A percentile compares a stretch with the other conserved stretches of the same genome.
Conservation (phyloP, 2,329 filamentous ascomycete genomes). For the Colletotrichum tabaci region DNA sequence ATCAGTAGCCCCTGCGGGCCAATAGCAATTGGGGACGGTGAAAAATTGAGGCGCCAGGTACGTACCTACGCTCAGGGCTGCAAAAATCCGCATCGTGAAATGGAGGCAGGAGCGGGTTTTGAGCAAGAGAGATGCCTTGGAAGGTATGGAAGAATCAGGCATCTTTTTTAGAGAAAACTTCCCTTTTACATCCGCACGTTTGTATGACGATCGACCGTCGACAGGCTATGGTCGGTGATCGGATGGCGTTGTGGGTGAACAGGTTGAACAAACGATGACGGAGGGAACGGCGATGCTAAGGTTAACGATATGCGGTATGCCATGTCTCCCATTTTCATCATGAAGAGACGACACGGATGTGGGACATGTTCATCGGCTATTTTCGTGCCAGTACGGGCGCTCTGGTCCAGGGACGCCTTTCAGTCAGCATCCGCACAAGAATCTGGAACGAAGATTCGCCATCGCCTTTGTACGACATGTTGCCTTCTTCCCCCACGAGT, state of each 20-base stretch:
- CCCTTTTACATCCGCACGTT: not conserved
- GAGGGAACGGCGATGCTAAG: no score
- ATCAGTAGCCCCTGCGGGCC: slow-evolving; percentile 27
- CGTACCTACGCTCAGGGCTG: not conserved
- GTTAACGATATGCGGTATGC: no score
- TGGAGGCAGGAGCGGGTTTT: slow-evolving; percentile 12
- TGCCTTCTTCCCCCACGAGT: not conserved
- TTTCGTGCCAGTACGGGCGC: no score
- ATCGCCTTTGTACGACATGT: not conserved
- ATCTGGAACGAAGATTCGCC: no score
- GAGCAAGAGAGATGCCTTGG: slow-evolving; percentile 1
- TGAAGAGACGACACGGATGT: no score
- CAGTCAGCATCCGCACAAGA: no score
- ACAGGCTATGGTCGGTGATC: no score
- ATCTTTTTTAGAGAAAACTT: not conserved
- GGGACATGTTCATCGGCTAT: no score
- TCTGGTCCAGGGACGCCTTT: no score
- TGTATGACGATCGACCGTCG: not conserved
- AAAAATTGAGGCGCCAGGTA: not conserved
- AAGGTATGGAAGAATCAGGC: not conserved
- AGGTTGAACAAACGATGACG: no score
- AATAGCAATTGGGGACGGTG: slow-evolving; percentile 17
- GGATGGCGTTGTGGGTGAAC: no score
- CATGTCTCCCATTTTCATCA: no score
- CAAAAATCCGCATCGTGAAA: slow-evolving; percentile 13